A percentile compares a stretch with the other conserved stretches of the same genome.
Evolutionary conservation across 768 basidiomycete genomes (phyloP).

Genomic region (Macrolepiota dolichaula): DNA sequence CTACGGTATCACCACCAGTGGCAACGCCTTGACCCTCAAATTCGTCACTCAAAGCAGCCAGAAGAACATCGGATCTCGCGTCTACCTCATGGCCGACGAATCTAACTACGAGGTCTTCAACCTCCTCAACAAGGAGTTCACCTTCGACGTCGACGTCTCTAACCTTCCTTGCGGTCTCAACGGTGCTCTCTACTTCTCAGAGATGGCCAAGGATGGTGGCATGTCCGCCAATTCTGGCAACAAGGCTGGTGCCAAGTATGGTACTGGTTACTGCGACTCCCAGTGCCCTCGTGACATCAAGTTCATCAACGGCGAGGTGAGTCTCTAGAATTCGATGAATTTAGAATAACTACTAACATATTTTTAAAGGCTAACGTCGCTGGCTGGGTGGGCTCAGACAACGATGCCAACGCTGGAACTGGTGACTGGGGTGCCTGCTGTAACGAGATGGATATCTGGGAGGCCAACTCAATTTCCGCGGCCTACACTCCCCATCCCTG

Average conservation of each 20-base stretch:
- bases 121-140: conserved; percentile 21
- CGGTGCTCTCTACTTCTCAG: conserved; percentile 19
- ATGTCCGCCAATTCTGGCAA: conserved; percentile 15
- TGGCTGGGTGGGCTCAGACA: conserved; percentile 17
- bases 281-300: conserved; percentile 21
- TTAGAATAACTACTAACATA: not conserved
- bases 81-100: conserved; percentile 19
- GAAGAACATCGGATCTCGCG: conserved; percentile 19
- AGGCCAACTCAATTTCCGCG: conserved; percentile 20
- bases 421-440: conserved; percentile 21
- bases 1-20: conserved; percentile 29
- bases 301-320: conserved; percentile 18
- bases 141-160: conserved; percentile 21
- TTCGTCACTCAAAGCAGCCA: conserved; percentile 27
- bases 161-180: conserved; percentile 20
- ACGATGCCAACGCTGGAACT: conserved; percentile 18
- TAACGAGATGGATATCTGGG: conserved; percentile 23
- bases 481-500: conserved; percentile 23
- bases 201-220: conserved; percentile 20
- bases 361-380: conserved; percentile 16
- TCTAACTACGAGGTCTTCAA: conserved; percentile 19
- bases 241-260: conserved; percentile 22
- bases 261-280: conserved; percentile 21
- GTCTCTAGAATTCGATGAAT: not conserved
- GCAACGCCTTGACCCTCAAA: conserved; percentile 33